phyloP scores from a whole-genome alignment of 1,284 basidiomycete genomes.

The Cutaneotrichosporon cavernicola region DNA sequence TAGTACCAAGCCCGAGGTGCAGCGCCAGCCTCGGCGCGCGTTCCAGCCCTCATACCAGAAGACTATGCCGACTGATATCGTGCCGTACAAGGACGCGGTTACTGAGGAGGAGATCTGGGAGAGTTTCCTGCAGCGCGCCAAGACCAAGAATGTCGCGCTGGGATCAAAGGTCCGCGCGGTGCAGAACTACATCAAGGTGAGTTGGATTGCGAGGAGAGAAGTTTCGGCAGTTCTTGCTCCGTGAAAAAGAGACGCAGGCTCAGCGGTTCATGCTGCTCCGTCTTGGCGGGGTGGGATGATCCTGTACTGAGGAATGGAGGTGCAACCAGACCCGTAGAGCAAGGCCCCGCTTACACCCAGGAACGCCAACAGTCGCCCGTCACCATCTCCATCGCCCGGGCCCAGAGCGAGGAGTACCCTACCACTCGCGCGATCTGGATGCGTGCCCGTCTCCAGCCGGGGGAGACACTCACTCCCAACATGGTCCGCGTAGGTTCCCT shows the following conservation, averaged over 20 bases:
- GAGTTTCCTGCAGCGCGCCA: conserved; percentile 32
- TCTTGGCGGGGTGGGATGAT: not conserved
- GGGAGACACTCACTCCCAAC: conserved; percentile 61
- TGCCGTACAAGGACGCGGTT: conserved; percentile 65
- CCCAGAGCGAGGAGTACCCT: conserved; percentile 20
- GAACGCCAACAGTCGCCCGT: conserved; percentile 65
- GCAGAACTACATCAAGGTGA: conserved; percentile 60
- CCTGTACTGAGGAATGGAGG: no score
- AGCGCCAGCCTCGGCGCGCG: conserved; percentile 9
- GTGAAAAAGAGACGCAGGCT: not conserved
- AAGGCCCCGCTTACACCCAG: conserved; percentile 5
- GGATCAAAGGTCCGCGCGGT: conserved; percentile 32
- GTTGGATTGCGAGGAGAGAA: not conserved
- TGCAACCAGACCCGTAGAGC: no score
- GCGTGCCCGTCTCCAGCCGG: conserved; percentile 61
- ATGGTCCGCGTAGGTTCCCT: conserved; percentile 67
- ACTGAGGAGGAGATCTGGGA: conserved; percentile 59
- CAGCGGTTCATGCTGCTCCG: not conserved
- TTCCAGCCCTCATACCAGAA: conserved; percentile 37
- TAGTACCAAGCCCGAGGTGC: conserved; percentile 8
- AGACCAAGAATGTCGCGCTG: conserved; percentile 22
- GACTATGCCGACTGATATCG: conserved; percentile 53
- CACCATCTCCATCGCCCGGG: conserved; percentile 56
- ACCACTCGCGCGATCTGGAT: conserved; percentile 74
- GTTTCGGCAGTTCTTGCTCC: not conserved